Evolutionary conservation across 1,284 basidiomycete genomes (phyloP).

Genomic region (Ustilago esculenta): DNA sequence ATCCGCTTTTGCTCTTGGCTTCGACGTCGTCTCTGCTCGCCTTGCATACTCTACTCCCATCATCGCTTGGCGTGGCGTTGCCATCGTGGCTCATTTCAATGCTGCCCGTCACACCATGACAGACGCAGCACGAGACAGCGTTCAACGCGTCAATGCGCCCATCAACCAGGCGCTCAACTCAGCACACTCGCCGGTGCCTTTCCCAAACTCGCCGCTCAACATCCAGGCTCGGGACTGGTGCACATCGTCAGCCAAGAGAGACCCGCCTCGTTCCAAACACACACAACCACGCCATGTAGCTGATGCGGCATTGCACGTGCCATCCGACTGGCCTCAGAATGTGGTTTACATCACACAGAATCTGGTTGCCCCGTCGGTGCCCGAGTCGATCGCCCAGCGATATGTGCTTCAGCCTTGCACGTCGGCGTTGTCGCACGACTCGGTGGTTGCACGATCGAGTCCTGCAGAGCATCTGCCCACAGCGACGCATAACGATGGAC

Average conservation of each 20-base stretch:
- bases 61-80: too few relatives aligned
- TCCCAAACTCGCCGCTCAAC: slow-evolving; percentile 6
- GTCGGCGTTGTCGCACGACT: not conserved
- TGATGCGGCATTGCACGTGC: slow-evolving; percentile 2
- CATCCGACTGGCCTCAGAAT: slow-evolving; percentile 23
- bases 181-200: slow-evolving; percentile 4
- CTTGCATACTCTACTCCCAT: too few relatives aligned
- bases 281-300: not conserved
- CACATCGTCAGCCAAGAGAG: not conserved
- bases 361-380: slow-evolving; percentile 19
- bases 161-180: not conserved
- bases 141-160: slow-evolving; percentile 3
- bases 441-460: not conserved
- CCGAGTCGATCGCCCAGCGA: slow-evolving; percentile 10
- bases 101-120: too few relatives aligned
- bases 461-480: not conserved
- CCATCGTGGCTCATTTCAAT: too few relatives aligned
- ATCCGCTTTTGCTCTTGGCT: too few relatives aligned
- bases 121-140: too few relatives aligned
- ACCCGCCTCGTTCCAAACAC: not conserved
- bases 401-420: slow-evolving; percentile 23
- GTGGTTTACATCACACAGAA: slow-evolving; percentile 39
- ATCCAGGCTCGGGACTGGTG: slow-evolving; percentile 7
- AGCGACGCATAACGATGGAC: slow-evolving; percentile 29
- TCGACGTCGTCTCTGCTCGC: too few relatives aligned